Evolutionary conservation across 2,329 filamentous ascomycete species (phyloP).

Genomic region (Aureobasidium sp.): DNA sequence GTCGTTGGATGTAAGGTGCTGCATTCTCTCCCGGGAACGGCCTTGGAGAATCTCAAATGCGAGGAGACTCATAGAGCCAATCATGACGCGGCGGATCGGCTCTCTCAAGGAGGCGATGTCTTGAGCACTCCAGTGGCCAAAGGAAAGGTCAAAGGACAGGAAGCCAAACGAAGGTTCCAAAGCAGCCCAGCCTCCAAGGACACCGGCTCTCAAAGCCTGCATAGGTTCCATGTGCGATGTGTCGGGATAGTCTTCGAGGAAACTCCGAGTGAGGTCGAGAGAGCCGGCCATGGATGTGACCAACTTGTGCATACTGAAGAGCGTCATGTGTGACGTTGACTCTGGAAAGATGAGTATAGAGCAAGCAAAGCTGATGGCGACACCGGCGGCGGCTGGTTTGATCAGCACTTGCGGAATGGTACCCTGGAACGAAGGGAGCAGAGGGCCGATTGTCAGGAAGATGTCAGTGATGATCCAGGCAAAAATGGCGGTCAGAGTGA

Average conservation of each 20-base stretch:
- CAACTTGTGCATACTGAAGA: constrained; percentile 11
- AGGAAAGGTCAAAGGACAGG: constrained; percentile 42
- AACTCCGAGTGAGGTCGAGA: neutral
- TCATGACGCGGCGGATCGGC: constrained; percentile 32
- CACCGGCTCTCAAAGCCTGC: constrained; percentile 5
- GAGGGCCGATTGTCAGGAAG: constrained; percentile 13
- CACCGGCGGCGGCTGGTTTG: constrained; percentile 13
- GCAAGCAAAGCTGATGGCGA: constrained; percentile 14
- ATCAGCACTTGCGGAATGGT: constrained; percentile 14
- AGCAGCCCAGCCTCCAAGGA: constrained; percentile 13
- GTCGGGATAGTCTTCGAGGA: neutral
- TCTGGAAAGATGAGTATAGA: constrained; percentile 16
- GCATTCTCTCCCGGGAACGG: neutral
- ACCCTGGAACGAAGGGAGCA: constrained; percentile 11
- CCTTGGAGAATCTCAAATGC: constrained; percentile 9
- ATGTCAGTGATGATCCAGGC: constrained; percentile 15
- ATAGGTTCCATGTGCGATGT: constrained; percentile 4
- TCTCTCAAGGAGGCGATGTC: constrained; percentile 36
- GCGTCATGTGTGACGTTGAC: constrained; percentile 14
- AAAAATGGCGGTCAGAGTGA: constrained; percentile 13
- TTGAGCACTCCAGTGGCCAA: constrained; percentile 40
- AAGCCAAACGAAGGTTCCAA: constrained; percentile 28
- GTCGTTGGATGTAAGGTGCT: neutral
- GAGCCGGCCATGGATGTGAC: neutral
- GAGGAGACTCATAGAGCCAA: constrained; percentile 18